These are phyloP conservation scores for Suhomyces wounanorum DNA, from an alignment of 1,139 yeast genomes.

Conservation along the genomic window DNA sequence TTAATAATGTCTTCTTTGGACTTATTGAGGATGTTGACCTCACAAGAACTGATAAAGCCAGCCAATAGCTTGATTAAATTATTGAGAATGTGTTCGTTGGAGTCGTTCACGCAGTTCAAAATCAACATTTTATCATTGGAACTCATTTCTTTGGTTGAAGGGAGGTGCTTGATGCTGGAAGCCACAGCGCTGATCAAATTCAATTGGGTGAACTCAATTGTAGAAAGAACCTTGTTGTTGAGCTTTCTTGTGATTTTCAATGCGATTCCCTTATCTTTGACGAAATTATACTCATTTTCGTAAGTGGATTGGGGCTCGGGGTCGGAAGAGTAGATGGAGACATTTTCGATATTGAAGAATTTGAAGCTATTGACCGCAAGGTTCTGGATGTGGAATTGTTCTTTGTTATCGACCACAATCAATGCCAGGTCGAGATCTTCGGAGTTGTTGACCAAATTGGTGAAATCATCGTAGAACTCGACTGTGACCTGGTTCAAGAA, in stretches of 20 bases:
- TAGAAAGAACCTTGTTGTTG: conserved; percentile 25
- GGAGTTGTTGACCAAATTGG: conserved; percentile 11
- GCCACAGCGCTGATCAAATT: conserved; percentile 67
- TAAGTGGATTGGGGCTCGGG: conserved; percentile 15
- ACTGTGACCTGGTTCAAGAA: conserved; percentile 32
- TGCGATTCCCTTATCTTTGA: conserved; percentile 44
- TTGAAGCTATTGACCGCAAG: conserved; percentile 2
- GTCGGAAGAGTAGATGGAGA: conserved; percentile 7
- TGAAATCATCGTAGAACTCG: conserved; percentile 23
- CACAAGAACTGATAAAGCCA: conserved; percentile 29
- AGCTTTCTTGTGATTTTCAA: conserved; percentile 26
- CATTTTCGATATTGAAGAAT: conserved; percentile 7
- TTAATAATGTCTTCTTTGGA: background rate
- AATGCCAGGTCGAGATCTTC: conserved; percentile 8
- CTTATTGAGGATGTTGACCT: conserved; percentile 20
- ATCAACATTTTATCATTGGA: conserved; percentile 47
- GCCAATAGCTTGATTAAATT: conserved; percentile 33
- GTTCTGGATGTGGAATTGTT: conserved; percentile 8
- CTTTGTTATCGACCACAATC: conserved; percentile 13
- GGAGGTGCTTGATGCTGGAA: conserved; percentile 60
- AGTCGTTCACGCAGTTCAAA: conserved; percentile 18
- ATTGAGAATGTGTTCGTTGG: conserved; percentile 28
- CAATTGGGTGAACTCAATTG: conserved; percentile 53
- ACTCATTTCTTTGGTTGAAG: conserved; percentile 44
- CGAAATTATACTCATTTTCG: conserved; percentile 32